phyloP scores from a whole-genome alignment of 805 yeast genomes.

The Zygoascus flipseniorum region DNA sequence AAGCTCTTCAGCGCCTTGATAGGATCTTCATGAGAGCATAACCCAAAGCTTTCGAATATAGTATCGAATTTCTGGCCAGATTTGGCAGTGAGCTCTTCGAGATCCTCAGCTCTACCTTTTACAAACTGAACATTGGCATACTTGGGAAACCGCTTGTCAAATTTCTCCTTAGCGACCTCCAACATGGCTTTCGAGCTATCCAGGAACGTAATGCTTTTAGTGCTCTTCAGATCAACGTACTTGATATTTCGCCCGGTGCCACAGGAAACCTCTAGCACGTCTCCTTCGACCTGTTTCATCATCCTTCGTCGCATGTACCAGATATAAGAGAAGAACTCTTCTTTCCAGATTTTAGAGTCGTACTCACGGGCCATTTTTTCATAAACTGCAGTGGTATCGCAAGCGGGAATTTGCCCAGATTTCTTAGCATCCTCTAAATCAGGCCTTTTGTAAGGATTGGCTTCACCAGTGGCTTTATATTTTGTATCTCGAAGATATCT shows the following conservation, averaged over 20 bases:
- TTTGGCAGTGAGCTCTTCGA: constrained; percentile 45
- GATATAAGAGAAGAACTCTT: constrained; percentile 42
- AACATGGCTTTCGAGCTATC: constrained; percentile 86
- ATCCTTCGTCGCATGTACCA: constrained; percentile 65
- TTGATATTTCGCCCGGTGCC: constrained; percentile 94
- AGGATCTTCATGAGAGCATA: constrained; percentile 95
- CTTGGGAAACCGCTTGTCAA: constrained; percentile 55
- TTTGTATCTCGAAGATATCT: constrained; percentile 28
- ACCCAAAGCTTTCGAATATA: constrained; percentile 86
- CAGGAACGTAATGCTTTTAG: constrained; percentile 71
- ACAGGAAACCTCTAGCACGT: constrained; percentile 87
- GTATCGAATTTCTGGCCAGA: constrained; percentile 66
- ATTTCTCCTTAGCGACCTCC: constrained; percentile 67
- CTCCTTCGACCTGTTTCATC: constrained; percentile 73
- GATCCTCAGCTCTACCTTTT: constrained; percentile 81
- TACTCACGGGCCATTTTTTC: constrained; percentile 72
- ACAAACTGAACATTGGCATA: constrained; percentile 75
- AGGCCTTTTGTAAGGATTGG: constrained; percentile 22
- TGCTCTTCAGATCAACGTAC: constrained; percentile 50
- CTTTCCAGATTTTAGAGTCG: constrained; percentile 71
- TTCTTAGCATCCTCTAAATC: constrained; percentile 9
- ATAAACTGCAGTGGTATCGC: constrained; percentile 62
- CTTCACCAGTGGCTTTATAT: constrained; percentile 28
- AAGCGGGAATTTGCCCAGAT: constrained; percentile 34
- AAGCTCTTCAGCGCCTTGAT: constrained; percentile 71